phyloP scores from a whole-genome alignment of 2,329 filamentous ascomycete species.

The Sordariomycetes sp. region DNA sequence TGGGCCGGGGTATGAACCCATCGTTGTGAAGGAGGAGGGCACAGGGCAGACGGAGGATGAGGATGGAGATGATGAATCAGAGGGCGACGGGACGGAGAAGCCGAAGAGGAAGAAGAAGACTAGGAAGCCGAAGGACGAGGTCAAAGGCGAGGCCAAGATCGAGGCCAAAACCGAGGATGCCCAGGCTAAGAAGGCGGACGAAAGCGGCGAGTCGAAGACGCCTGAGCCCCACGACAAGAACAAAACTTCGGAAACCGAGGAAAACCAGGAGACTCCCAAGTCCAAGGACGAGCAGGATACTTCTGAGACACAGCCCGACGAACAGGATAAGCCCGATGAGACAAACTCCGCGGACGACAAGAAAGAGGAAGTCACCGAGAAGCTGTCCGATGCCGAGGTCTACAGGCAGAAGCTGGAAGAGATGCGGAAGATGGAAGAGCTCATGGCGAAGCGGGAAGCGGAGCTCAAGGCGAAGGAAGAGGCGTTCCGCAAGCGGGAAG shows the following conservation, averaged over 20 bases:
- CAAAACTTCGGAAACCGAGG: not conserved
- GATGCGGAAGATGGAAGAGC: slow-evolving; percentile 1
- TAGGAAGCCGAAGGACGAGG: slow-evolving; percentile 42
- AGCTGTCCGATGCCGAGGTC: not conserved
- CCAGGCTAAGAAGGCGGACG: not conserved
- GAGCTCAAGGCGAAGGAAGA: not conserved
- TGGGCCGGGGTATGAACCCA: not conserved
- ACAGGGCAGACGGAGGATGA: slow-evolving; percentile 26
- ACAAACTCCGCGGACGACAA: not conserved
- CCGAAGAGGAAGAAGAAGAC: slow-evolving; percentile 8
- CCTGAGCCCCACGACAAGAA: not conserved
- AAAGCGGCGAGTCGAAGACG: not conserved
- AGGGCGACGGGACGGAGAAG: slow-evolving; percentile 1
- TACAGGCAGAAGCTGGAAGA: not conserved
- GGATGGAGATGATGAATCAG: slow-evolving; percentile 4
- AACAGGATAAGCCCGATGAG: not conserved
- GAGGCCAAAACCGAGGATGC: not conserved
- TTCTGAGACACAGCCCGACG: not conserved
- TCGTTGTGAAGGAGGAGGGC: slow-evolving; percentile 19
- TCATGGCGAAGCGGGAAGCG: slow-evolving; percentile 2
- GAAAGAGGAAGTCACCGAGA: not conserved
- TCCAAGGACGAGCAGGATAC: not conserved
- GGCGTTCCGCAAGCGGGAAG: slow-evolving; percentile 3
- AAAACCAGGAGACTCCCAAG: not conserved
- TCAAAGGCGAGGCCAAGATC: not conserved